Evolutionary conservation across 2,329 filamentous ascomycete genomes (phyloP).

Genomic region (Colletotrichum sp.): DNA sequence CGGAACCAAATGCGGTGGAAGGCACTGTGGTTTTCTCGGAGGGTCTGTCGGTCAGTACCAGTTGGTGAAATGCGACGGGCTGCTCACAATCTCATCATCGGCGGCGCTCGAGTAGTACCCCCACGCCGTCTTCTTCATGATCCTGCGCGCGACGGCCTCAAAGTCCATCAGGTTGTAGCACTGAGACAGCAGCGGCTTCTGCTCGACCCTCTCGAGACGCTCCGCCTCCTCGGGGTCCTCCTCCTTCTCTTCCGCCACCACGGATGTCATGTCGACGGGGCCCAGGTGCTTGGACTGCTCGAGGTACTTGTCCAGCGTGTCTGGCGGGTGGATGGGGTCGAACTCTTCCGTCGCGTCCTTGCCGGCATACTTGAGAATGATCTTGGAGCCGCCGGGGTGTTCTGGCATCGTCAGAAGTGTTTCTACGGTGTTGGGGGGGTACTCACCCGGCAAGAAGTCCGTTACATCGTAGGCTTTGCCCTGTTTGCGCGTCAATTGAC

Average conservation of each 20-base stretch:
- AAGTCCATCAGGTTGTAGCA: slow-evolving; percentile 97
- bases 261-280: slow-evolving; percentile 86
- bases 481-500: slow-evolving; percentile 37
- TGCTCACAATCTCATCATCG: slow-evolving; percentile 81
- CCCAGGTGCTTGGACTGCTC: slow-evolving; percentile 86
- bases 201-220: slow-evolving; percentile 74
- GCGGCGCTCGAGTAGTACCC: slow-evolving; percentile 96
- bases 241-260: slow-evolving; percentile 71
- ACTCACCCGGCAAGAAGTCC: slow-evolving; percentile 77
- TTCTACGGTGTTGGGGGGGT: neutral
- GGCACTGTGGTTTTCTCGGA: slow-evolving; percentile 93
- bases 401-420: slow-evolving; percentile 53
- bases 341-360: slow-evolving; percentile 94
- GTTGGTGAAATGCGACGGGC: neutral
- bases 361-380: slow-evolving; percentile 94
- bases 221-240: slow-evolving; percentile 66
- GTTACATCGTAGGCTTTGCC: slow-evolving; percentile 90
- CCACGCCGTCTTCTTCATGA: slow-evolving; percentile 98
- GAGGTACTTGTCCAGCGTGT: slow-evolving; percentile 86
- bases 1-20: slow-evolving; percentile 99
- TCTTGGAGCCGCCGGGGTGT: slow-evolving; percentile 87
- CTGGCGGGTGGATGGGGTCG: slow-evolving; percentile 86
- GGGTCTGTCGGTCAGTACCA: slow-evolving; percentile 62
- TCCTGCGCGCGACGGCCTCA: slow-evolving; percentile 84
- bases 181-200: slow-evolving; percentile 82